Base-by-base conservation (phyloP, 192 early-diverging fungal species). In the Coemansia sp. region DNA sequence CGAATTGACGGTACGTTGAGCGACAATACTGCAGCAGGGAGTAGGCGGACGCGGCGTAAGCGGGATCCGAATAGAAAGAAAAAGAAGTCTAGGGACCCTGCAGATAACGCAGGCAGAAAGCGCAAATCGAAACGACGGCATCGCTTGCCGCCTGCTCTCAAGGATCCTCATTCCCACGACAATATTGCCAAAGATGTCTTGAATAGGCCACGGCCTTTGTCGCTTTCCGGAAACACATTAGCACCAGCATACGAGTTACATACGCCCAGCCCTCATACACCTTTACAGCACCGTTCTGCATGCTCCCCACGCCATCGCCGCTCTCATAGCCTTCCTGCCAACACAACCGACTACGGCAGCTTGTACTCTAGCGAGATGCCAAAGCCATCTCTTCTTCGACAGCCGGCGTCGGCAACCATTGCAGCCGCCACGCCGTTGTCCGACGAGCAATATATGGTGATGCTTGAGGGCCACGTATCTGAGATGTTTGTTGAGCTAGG, bases 401-500 rank as follows among this genome's bases (percentile, higher is more conserved):
- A 51, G 31, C 28, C 10, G 11, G 48, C 28, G 15, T 47, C 45
- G 11, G 28, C 45, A 5, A 34, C 32, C 32, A 30, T 45, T 17
- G 20, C 43, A 17, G 16, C 45, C 0, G 26, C 45, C 2, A 47
- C 16, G 26, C 54, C 18, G 32, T n/a, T 38, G 6, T 15, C 49
- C 30, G 56, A 53, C 5, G 51, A 66, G 14, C 23, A 31, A 20
- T 55, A 46, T 14, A 57, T 71, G 1, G 26, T 40, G 8, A 31
- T 40, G 11, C 62, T 76, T 23, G 72, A 76, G 11, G 72, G 56
- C 3, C 62, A 62, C 4, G 66, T 76, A 3, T 76, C 72, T 1
- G 56, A 47, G 3, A 69, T 76, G 72, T 67, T 69, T 40, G 49
- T 34, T 16, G 66, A 69, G 49, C 56, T 76, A 2, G 72, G 65